Base-by-base conservation (phyloP, 164 flowering plant genomes). In the Taxillus chinensis region DNA sequence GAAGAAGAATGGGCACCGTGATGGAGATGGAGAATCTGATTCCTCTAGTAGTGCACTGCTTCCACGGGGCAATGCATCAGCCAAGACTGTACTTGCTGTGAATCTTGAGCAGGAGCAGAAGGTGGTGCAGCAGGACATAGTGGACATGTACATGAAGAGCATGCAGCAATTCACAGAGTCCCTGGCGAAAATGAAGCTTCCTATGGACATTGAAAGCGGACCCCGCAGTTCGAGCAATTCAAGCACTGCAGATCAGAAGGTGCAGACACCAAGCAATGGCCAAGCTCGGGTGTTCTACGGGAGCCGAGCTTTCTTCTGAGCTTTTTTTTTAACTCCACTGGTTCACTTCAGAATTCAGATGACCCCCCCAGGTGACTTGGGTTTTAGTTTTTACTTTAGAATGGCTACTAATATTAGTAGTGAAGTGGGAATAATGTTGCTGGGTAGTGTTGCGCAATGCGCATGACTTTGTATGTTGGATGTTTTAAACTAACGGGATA, bases 151-250 rank as follows among this genome's bases (percentile, higher is more conserved):
- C 76, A 86, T 89, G 92, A 93, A 85, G 66, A 93, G 99, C 72
- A 90, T 90, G 99, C 97, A 93, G 77, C 90, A 93, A 61, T 90
- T 90, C 61, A 93, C 99, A 0, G 97, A 93, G 62, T 93, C 99
- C 7, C 69, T 93, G 74, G 97, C 92, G 1, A 90, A 90, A 69
- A 93, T 93, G 99, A 93, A 93, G 79, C 97, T 93, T 42, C 99
- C 99, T n/a, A 45, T 93, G 79, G 95, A 93, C 72, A 57, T 82
- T 14, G 91, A 81, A 41, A 78, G 68, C 53, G 82, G 77, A 41
- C 64, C 77, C 39, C 42, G 78, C 42, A 73, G 70, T 62, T 75
- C 89, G 2, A 86, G 66, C 64, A 78, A 78, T 68, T 81, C 86
- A 7, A 75, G 74, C 63, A 65, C 86, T 39, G 95, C 7, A 8